Conservation (phyloP, 768 basidiomycete genomes). For the Trametes villosa region DNA sequence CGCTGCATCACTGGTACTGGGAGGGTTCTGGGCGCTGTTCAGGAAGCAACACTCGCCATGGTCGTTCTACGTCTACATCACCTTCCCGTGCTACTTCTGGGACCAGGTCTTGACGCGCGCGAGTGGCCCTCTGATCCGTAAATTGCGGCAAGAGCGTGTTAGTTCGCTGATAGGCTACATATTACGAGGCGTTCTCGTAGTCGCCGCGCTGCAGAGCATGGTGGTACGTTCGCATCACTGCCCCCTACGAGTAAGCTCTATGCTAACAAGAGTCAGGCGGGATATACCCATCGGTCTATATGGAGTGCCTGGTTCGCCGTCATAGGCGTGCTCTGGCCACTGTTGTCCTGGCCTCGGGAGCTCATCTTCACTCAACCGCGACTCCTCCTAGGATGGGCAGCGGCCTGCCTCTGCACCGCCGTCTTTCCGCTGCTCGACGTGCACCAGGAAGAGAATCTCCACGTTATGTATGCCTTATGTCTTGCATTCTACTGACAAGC, state of each 20-base stretch:
- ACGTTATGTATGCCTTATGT: constrained; percentile 61
- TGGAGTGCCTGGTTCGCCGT: constrained; percentile 71
- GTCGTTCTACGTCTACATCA: constrained; percentile 76
- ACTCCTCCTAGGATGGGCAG: constrained; percentile 47
- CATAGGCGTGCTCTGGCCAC: constrained; percentile 71
- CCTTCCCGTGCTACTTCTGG: constrained; percentile 84
- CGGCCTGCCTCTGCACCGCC: constrained; percentile 55
- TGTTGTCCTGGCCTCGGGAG: constrained; percentile 49
- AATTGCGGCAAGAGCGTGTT: not conserved
- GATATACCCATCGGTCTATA: constrained; percentile 70
- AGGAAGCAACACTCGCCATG: constrained; percentile 65
- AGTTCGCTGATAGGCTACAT: constrained; percentile 18
- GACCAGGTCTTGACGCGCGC: constrained; percentile 44
- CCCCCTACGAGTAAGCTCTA: no score
- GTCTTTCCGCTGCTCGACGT: constrained; percentile 76
- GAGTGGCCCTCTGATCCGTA: constrained; percentile 3
- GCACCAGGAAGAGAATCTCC: constrained; percentile 67
- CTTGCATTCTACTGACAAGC: no score
- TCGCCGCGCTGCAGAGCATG: constrained; percentile 64
- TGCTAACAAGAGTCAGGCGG: constrained; percentile 46
- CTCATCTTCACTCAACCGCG: constrained; percentile 32
- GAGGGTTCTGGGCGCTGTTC: constrained; percentile 54
- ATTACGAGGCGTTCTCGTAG: constrained; percentile 38
- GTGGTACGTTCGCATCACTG: constrained; percentile 63
- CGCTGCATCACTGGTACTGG: constrained; percentile 35